phyloP scores from a whole-genome alignment of 371 early-diverging fungal species.

The Entomophthora muscae region DNA sequence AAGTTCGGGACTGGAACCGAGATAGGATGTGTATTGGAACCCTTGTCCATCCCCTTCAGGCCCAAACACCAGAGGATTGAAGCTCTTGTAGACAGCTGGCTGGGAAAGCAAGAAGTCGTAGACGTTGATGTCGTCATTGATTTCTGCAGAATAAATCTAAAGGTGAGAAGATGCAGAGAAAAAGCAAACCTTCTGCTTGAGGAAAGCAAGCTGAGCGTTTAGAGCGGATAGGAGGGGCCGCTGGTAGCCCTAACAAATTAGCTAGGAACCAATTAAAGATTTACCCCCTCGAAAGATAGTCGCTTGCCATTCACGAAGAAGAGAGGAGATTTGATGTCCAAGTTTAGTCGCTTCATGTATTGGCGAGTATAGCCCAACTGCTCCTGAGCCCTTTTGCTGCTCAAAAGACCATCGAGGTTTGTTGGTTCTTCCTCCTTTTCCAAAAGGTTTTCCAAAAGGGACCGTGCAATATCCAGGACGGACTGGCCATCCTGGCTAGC shows the following conservation, averaged over 20 bases:
- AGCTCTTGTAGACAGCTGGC: constrained; percentile 29
- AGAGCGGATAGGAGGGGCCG: constrained; percentile 15
- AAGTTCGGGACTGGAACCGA: background rate
- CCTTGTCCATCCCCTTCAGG: background rate
- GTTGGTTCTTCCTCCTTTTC: background rate
- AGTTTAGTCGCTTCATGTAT: constrained; percentile 2
- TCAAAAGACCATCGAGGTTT: background rate
- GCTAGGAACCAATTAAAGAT: too few relatives aligned
- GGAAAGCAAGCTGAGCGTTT: constrained; percentile 16
- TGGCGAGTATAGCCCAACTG: background rate
- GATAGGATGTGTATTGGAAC: background rate
- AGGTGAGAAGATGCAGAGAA: too few relatives aligned
- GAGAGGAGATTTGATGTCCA: background rate
- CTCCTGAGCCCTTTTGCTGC: background rate
- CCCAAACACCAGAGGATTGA: constrained; percentile 27
- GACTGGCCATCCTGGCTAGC: background rate
- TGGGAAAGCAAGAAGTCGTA: constrained; percentile 44
- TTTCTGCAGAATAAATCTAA: constrained; percentile 25
- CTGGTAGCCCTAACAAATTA: constrained; percentile 11
- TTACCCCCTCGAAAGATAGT: constrained; percentile 33
- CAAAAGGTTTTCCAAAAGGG: too few relatives aligned
- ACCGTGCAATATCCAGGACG: background rate
- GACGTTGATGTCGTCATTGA: constrained; percentile 30
- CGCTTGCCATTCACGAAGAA: constrained; percentile 70
- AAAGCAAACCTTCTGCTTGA: constrained; percentile 18